Base-by-base conservation (phyloP, 1,139 yeast species). In the Nakaseomyces sp. region DNA sequence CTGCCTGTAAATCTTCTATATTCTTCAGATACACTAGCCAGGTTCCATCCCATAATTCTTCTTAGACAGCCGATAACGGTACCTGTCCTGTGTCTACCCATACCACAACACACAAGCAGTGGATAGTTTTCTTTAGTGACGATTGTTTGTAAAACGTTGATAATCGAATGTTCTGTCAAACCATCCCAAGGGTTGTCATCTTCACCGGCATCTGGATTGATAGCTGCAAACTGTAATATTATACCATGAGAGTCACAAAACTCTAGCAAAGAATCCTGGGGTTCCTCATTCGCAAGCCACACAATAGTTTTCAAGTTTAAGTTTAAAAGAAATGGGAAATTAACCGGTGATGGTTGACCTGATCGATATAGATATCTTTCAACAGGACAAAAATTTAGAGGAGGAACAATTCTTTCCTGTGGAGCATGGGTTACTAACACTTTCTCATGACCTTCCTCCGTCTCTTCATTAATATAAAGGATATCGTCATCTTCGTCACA, bases 61-160 rank as follows among this genome's bases (percentile, higher is more conserved):
- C 98, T 70, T 42, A 91, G 68, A 63, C 97, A 91, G 1, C 98
- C 98, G 45, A 91, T 77, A 2, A 91, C 95, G 0, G 96, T 88
- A 0, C 98, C 98, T 0, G 96, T 88, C 49, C 97, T 73, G 63
- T 91, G 97, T 53, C 97, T 71, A 0, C 98, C 98, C 97, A 89
- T 89, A 10, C 96, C 96, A 58, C 97, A 91, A 64, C 97, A 89
- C 6, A 88, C 91, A 42, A 91, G 67, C 49, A 89, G 56, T 0
- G 98, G 97, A 56, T 86, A 85, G 59, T 81, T 77, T n/a, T 75
- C 72, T 50, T 72, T 73, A 55, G 85, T 76, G 43, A 81, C 76
- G 30, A 89, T 81, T 38, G 87, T 72, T 51, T 81, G 85, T 50
- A 89, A 67, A 0, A 96, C 94, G 50, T 77, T 80, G 28, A 77